Evolutionary conservation across 2,329 filamentous ascomycete species (phyloP), one percentile per base, ranked within the genome.

Genomic region (Colletotrichum aenigma): DNA sequence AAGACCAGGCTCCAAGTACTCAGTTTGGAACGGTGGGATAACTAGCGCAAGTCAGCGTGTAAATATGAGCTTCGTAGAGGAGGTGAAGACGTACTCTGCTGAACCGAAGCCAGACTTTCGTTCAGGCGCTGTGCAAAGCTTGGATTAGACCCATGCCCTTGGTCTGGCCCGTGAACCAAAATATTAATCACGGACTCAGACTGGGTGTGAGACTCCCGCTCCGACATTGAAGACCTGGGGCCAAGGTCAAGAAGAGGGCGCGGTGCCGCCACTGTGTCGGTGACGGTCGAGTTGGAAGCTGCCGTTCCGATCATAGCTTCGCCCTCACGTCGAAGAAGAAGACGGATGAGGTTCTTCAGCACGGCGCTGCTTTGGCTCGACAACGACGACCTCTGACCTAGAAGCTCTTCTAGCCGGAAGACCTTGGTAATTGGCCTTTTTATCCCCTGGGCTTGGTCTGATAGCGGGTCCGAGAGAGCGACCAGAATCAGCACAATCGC

Each of bases 31-130:
- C n/a, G 43, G 43, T 1, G 43, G 43, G n/a, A 52, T 52, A 21
- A 52, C 43, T 52, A 7, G 43, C 43, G n/a, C 2, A 21, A 21
- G n/a, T 52, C n/a, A 52, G 43, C 6, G 18, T 13, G 4, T 52
- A 2, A 52, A 21, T 0, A 52, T 3, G 10, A 52, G 43, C 3
- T 2, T 48, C 1, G 1, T 13, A 21, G 2, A 0, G 43, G n/a
- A 1, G 1, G 2, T 52, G n/a, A 52, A 21, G n/a, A 52, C 43
- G 12, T 21, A 52, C 43, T 52, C 43, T 52, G 43, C 43, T 52
- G 43, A 1, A 52, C 43, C 10, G 43, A 52, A 21, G 43, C 43
- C 43, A 52, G 43, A 52, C 43, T 52, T 2, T 52, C 43, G 4
- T 52, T 52, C n/a, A 52, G 43, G 12, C n/a, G n/a, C 43, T 52